A percentile compares a stretch with the other conserved stretches of the same genome.
Evolutionary conservation across 345 rosid species (phyloP).

Genomic region (Pseudoturritis turrita): DNA sequence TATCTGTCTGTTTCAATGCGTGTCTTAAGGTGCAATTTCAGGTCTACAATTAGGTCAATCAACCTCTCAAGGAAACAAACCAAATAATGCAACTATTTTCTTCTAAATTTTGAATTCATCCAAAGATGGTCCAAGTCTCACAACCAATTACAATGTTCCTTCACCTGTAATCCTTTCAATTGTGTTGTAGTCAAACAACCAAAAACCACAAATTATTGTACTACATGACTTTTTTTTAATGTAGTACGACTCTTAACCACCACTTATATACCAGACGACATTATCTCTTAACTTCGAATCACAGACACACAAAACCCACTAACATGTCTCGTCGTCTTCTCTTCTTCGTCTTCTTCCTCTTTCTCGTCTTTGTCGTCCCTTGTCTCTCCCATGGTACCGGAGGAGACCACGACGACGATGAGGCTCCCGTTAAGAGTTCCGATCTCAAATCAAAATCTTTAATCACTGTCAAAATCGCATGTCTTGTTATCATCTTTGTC

Average conservation of each 20-base stretch:
- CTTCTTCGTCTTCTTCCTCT: slow-evolving; percentile 34
- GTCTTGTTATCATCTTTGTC: slow-evolving; percentile 54
- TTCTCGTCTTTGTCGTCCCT: slow-evolving; percentile 43
- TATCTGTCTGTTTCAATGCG: slow-evolving; percentile 6
- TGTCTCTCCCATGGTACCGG: slow-evolving; percentile 48
- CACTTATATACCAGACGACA: not conserved
- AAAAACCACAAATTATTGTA: not conserved
- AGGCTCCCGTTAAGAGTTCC: not conserved
- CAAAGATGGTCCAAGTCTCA: not conserved
- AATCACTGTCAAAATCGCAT: slow-evolving; percentile 55
- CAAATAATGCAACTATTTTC: not conserved
- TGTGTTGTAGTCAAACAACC: not conserved
- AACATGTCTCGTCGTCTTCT: slow-evolving; percentile 38
- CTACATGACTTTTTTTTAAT: not conserved
- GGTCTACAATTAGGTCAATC: slow-evolving; percentile 17
- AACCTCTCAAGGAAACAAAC: too few species aligned
- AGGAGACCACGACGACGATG: slow-evolving; percentile 30
- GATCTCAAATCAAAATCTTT: slow-evolving; percentile 52
- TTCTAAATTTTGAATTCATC: not conserved
- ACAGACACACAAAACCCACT: slow-evolving; percentile 1
- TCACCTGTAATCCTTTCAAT: not conserved
- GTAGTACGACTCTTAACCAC: slow-evolving; percentile 14
- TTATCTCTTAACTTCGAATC: slow-evolving; percentile 2
- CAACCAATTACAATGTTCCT: not conserved
- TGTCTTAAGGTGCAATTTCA: slow-evolving; percentile 24